phyloP scores from a whole-genome alignment of 2,329 filamentous ascomycete species.

The Paecilomyces formosus region DNA sequence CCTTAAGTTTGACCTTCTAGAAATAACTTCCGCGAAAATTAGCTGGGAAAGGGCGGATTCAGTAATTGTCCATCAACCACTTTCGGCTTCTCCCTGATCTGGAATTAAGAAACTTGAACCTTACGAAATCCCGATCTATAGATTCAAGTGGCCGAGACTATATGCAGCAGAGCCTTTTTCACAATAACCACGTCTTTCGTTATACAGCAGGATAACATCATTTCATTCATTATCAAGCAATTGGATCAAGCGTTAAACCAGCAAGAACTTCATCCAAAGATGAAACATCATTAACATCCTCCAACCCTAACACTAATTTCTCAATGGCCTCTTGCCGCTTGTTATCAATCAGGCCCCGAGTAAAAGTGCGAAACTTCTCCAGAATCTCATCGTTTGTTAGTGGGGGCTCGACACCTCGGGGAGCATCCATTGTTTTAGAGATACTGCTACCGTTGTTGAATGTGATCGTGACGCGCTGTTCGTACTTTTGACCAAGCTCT shows the following conservation, averaged over 20 bases:
- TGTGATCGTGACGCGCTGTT: conserved; percentile 12
- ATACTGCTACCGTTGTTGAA: conserved; percentile 15
- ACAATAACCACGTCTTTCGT: too few relatives aligned
- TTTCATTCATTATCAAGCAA: background rate
- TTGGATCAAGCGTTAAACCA: conserved; percentile 1
- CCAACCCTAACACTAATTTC: conserved; percentile 20
- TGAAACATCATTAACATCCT: conserved; percentile 16
- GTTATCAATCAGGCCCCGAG: conserved; percentile 20
- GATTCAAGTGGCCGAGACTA: too few relatives aligned
- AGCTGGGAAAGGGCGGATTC: too few relatives aligned
- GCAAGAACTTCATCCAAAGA: conserved; percentile 10
- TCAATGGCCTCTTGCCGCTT: conserved; percentile 20
- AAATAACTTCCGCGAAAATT: too few relatives aligned
- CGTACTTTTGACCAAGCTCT: conserved; percentile 7
- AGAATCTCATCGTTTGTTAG: conserved; percentile 32
- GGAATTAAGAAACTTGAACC: too few relatives aligned
- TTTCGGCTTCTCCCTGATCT: too few relatives aligned
- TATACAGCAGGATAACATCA: too few relatives aligned
- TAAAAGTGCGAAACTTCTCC: conserved; percentile 26
- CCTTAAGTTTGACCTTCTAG: too few relatives aligned
- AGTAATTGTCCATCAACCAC: too few relatives aligned
- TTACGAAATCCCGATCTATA: too few relatives aligned
- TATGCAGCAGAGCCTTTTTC: too few relatives aligned
- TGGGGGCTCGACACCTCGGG: conserved; percentile 24
- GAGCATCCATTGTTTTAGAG: conserved; percentile 11